These are phyloP conservation scores for Solanum sejunctum DNA, from an alignment of 257 asterid species.

Conservation along the genomic window DNA sequence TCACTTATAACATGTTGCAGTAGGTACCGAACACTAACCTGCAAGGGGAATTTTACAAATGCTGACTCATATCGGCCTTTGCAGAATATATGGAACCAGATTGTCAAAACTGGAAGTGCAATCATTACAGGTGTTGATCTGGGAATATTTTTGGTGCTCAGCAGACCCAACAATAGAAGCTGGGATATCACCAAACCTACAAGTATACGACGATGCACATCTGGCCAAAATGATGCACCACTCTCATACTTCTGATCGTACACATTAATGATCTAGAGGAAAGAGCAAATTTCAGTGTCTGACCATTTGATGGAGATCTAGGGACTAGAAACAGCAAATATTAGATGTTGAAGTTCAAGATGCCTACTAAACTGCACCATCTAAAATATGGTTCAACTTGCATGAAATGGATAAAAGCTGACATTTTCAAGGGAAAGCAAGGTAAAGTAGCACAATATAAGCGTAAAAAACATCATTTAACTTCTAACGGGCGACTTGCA, in stretches of 20 bases:
- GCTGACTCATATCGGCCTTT: conserved; percentile 71
- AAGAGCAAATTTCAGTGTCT: neutral
- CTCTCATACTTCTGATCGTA: conserved; percentile 84
- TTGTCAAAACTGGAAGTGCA: conserved; percentile 55
- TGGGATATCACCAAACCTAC: conserved; percentile 58
- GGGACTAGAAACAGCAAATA: neutral
- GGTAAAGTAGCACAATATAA: neutral
- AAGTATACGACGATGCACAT: conserved; percentile 68
- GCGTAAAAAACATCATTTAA: neutral
- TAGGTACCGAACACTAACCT: conserved; percentile 30
- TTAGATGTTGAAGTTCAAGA: neutral
- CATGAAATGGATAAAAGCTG: neutral
- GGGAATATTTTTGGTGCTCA: conserved; percentile 49
- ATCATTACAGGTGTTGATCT: conserved; percentile 51
- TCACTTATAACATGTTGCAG: neutral
- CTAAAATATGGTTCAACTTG: neutral
- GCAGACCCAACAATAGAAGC: conserved; percentile 55
- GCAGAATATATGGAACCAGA: conserved; percentile 69
- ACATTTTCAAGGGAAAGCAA: neutral
- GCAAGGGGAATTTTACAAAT: conserved; percentile 53
- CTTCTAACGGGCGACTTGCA: neutral
- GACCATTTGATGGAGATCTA: neutral
- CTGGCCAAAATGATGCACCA: conserved; percentile 88
- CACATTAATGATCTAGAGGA: conserved; percentile 73
- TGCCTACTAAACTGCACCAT: neutral